Evolutionary conservation across 192 early-diverging fungal species (phyloP), one percentile per base, ranked within the genome.

Genomic region (Helicostylum pulchrum): DNA sequence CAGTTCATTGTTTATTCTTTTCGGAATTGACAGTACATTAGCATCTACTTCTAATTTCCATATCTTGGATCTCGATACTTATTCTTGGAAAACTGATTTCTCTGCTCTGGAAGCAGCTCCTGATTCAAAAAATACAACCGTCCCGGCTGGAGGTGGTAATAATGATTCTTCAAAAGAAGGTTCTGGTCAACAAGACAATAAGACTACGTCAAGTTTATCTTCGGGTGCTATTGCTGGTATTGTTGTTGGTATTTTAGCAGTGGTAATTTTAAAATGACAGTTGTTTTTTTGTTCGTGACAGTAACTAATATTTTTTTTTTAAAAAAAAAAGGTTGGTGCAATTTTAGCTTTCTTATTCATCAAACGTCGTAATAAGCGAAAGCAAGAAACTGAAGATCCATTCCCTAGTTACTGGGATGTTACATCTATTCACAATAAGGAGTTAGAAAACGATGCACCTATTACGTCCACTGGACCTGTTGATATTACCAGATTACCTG

Each of bases 171-270:
- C 9, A 3, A 32, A 34, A 4, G 15, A 19, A 6, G 4, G 4
- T 48, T 1, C 5, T 17, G 19, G 47, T 17, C 10, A 3, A 3
- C 3, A 48, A 17, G 8, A 36, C 2, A 7, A 6, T 34, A 34
- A 11, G 26, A 26, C 26, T 36, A 11, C 10, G 2, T 7, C 54
- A 10, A 8, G 31, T 32, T 34, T 56, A 56, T 10, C n/a, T 2
- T 56, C 54, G 17, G 54, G 54, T 5, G 31, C 32, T 4, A 56
- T 56, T 3, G 54, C 54, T 17, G 54, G 54, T 56, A 56, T 56
- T 34, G 54, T 56, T 9, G 9, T 56, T 17, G 54, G 54, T 9
- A 15, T 39, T 9, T 36, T 56, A 10, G 32, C 54, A 19, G 15
- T 30, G 11, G 54, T 56, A 56, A 56, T 15, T 56, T 48, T 39